Base-by-base conservation (phyloP, 768 basidiomycete genomes). In the Rhizopogon rudus region DNA sequence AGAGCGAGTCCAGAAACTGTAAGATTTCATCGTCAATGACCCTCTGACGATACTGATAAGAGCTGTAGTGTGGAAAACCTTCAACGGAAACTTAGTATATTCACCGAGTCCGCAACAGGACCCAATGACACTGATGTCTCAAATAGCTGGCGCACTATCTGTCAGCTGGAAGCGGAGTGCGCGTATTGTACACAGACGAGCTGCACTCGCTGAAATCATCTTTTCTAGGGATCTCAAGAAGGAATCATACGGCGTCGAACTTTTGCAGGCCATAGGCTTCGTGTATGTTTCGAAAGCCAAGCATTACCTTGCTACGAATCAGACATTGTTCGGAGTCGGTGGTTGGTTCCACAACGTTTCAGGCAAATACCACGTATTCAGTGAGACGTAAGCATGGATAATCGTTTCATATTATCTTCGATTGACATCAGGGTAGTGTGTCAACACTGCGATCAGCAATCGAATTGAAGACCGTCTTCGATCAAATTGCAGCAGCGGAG, bases 321-420 rank as follows among this genome's bases (percentile, higher is more conserved):
- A 83, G 77, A 76, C 84, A 0, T 74, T 82, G 10, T 75, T 93
- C 48, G 93, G 93, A 28, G 86, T 96, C 14, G 93, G 93, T 12
- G 93, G 93, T 6, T 96, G 93, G 93, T 67, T 95, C 55, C 93
- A 95, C 68, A 91, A 91, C 53, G 90, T 93, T 3, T 90, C 92
- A 67, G 90, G 89, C 12, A 93, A 92, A 72, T 94, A 93, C 49
- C 92, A 95, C 64, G 88, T 94, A 16, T 90, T 96, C 70, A 93
- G 91, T 66, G 92, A 94, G 75, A 93, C 91, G 89, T 91, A 59
- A 61, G 89, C 55, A n/a, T 28, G 17, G 44, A 28, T 8, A 40
- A 44, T 16, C 51, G 45, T 33, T 33, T 7, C 28, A 17, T 31
- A 50, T 28, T 16, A 46, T 44, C 25, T 42, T 57, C 60, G n/a